A percentile compares a stretch with the other conserved stretches of the same genome.
Evolutionary conservation across 768 basidiomycete species (phyloP).

Genomic region (Xerocomellus intermedius): DNA sequence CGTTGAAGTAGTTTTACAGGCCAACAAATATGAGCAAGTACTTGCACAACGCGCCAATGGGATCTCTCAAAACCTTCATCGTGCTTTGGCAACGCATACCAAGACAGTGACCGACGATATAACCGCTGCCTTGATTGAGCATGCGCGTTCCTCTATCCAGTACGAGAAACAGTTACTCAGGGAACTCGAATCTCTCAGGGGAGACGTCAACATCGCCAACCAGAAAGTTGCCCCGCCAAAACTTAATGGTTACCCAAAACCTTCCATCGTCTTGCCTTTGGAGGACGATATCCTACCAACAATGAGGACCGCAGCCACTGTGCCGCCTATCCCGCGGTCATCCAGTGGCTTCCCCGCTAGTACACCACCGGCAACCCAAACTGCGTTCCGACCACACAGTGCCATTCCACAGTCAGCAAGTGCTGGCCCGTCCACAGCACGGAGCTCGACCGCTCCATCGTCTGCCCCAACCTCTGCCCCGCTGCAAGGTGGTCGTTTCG

Average conservation of each 20-base stretch:
- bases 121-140: constrained; percentile 85
- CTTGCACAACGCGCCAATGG: constrained; percentile 85
- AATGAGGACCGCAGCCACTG: constrained; percentile 16
- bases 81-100: constrained; percentile 81
- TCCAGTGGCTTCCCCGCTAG: constrained; percentile 20
- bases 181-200: constrained; percentile 82
- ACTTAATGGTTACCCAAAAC: constrained; percentile 55
- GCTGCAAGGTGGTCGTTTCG: constrained; percentile 62
- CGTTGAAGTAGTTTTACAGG: constrained; percentile 46
- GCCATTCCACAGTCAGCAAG: constrained; percentile 48
- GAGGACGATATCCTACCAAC: constrained; percentile 54
- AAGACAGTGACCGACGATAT: constrained; percentile 89
- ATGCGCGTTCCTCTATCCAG: constrained; percentile 87
- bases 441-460: constrained; percentile 17
- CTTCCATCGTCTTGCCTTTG: constrained; percentile 57
- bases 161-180: constrained; percentile 87
- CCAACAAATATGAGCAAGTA: constrained; percentile 84
- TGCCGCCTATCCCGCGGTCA: constrained; percentile 22
- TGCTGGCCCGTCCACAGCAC: constrained; percentile 51
- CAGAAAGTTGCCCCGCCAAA: constrained; percentile 52
- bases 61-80: constrained; percentile 92
- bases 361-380: constrained; percentile 17
- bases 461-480: constrained; percentile 41
- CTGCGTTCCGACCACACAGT: constrained; percentile 28
- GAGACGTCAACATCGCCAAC: constrained; percentile 69